A percentile compares a stretch with the other conserved stretches of the same genome.
Evolutionary conservation across 805 yeast species (phyloP).

Genomic region (Lachancea dasiensis): DNA sequence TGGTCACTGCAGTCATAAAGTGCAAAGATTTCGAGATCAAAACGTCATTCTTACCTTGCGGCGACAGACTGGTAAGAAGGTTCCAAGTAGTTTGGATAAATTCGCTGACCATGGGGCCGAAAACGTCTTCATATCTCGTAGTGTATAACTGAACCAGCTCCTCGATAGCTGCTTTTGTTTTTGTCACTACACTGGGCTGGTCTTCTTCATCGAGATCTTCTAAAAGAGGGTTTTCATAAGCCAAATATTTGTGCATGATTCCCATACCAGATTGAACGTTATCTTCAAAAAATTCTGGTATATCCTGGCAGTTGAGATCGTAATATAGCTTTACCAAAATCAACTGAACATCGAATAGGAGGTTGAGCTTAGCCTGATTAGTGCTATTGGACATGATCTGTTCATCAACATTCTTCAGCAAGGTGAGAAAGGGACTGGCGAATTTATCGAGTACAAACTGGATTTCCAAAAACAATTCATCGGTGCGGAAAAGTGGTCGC

Average conservation of each 20-base stretch:
- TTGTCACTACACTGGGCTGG: conserved; percentile 63
- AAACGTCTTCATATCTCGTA: conserved; percentile 87
- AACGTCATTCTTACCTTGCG: conserved; percentile 75
- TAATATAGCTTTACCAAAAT: conserved; percentile 75
- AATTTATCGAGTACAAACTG: conserved; percentile 80
- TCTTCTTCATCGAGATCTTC: conserved; percentile 51
- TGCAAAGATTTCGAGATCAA: conserved; percentile 74
- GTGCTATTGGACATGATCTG: conserved; percentile 44
- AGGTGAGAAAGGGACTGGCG: conserved; percentile 66
- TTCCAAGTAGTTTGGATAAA: conserved; percentile 84
- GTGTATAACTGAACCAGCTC: conserved; percentile 83
- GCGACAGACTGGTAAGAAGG: conserved; percentile 57
- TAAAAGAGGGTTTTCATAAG: conserved; percentile 49
- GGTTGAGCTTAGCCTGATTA: conserved; percentile 46
- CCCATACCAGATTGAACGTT: conserved; percentile 71
- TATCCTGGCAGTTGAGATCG: conserved; percentile 95
- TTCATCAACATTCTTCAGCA: conserved; percentile 62
- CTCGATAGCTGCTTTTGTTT: conserved; percentile 73
- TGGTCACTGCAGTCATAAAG: conserved; percentile 76
- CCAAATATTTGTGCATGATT: conserved; percentile 73
- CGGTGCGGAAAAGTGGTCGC: conserved; percentile 91
- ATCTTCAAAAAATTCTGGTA: conserved; percentile 97
- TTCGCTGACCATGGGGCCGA: conserved; percentile 66
- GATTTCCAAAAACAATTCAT: conserved; percentile 82
- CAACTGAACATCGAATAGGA: conserved; percentile 64